These are phyloP conservation scores for Hirschioporus abietinus DNA, from an alignment of 768 basidiomycete species.

Conservation along the genomic window DNA sequence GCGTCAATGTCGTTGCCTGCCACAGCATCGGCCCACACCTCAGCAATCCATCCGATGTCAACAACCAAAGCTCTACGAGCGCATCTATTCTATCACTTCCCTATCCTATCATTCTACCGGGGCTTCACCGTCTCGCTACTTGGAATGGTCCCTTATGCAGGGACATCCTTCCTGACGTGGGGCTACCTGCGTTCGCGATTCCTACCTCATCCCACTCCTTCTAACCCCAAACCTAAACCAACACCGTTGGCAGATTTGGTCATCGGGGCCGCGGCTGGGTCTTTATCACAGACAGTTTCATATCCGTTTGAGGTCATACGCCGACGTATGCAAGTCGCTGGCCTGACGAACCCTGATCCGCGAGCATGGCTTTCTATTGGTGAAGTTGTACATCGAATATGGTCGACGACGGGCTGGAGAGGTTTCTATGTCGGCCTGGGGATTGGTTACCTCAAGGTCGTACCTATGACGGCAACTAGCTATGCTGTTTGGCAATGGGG, in stretches of 20 bases:
- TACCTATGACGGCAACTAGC: conserved; percentile 94
- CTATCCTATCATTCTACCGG: conserved; percentile 88
- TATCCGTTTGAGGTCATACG: conserved; percentile 95
- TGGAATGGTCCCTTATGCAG: conserved; percentile 95
- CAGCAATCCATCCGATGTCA: conserved; percentile 19
- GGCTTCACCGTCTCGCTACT: conserved; percentile 91
- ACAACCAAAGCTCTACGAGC: conserved; percentile 13
- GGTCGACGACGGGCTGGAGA: conserved; percentile 63
- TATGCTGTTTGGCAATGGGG: conserved; percentile 87
- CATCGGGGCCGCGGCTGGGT: conserved; percentile 84
- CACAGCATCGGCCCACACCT: conserved; percentile 16
- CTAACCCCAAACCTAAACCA: conserved; percentile 33
- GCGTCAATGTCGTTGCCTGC: conserved; percentile 12
- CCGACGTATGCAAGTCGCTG: conserved; percentile 92
- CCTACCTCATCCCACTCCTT: conserved; percentile 38
- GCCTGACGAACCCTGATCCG: conserved; percentile 62
- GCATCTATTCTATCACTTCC: conserved; percentile 52
- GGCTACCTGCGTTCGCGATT: conserved; percentile 64
- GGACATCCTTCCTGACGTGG: conserved; percentile 92
- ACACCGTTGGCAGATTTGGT: conserved; percentile 60
- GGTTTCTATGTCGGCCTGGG: conserved; percentile 90
- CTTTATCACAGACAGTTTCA: conserved; percentile 79
- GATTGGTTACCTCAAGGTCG: conserved; percentile 90
- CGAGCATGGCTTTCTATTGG: conserved; percentile 66
- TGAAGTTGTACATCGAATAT: conserved; percentile 71